Base-by-base conservation (phyloP, 1,139 yeast genomes). In the Hemisphaericaspora subhashii region DNA sequence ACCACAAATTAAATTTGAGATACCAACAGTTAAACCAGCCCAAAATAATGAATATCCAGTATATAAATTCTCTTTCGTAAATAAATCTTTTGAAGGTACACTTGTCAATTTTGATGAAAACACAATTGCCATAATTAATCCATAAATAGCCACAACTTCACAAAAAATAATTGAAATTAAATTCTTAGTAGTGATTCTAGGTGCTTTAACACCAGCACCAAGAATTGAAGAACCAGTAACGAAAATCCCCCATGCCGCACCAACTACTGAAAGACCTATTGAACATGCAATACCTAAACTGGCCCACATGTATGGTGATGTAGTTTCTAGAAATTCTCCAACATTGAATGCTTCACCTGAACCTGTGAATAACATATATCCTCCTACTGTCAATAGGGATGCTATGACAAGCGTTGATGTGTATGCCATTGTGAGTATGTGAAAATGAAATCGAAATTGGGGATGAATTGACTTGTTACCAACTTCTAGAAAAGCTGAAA, bases 191-290 rank as follows among this genome's bases (percentile, higher is more conserved):
- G 98, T 90, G 61, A 94, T 94, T 60, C 98, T 74, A 36, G 98
- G 98, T 4, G 96, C 92, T 62, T 87, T 87, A 45, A 94, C 97
- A 68, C 98, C 98, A 4, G 98, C 98, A 51, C 99, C 99, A 45
- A 94, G 68, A 52, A 94, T 87, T 30, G 96, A 82, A 1, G 97
- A 76, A 30, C 99, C 99, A 1, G 98, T 92, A 46, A 94, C 79
- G 63, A 92, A 94, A 51, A 94, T 94, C 48, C 99, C 99, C 98
- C 98, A 92, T 10, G 98, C 98, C 14, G 98, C 98, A 32, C 98
- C 99, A 34, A 90, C 85, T 14, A 94, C 98, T 40, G 95, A 83
- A 45, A 94, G 75, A 11, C 98, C 98, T 54, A 94, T 89, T 66
- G 98, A 92, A 41, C 82, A 66, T n/a, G 86, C 84, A 49, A 94